These are phyloP conservation scores for Solanum arcanum DNA, from an alignment of 257 asterid species.

Conservation along the genomic window DNA sequence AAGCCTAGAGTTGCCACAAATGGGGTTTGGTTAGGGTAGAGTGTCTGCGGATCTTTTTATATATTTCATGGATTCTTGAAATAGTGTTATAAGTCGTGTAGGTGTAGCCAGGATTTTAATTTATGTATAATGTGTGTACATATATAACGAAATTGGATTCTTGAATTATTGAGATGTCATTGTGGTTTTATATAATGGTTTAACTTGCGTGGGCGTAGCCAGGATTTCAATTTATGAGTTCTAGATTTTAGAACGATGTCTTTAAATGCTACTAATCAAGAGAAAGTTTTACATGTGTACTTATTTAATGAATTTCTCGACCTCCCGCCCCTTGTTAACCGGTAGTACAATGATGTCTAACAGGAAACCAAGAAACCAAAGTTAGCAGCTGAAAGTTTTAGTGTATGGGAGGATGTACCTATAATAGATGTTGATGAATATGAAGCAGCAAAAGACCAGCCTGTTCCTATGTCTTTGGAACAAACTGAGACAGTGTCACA, in stretches of 20 bases:
- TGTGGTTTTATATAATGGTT: background rate
- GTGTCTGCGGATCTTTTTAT: background rate
- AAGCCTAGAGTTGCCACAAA: background rate
- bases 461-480: slow-evolving; percentile 67
- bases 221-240: background rate
- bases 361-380: slow-evolving; percentile 31
- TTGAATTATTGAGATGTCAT: background rate
- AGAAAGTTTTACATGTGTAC: background rate
- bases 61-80: background rate
- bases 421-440: slow-evolving; percentile 34
- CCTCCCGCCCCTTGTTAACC: background rate
- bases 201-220: background rate
- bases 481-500: slow-evolving; percentile 29
- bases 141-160: background rate
- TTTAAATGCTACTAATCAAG: background rate
- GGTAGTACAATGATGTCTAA: background rate
- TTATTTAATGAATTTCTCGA: background rate
- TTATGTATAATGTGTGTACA: background rate
- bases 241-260: background rate
- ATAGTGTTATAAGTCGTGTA: background rate
- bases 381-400: slow-evolving; percentile 7
- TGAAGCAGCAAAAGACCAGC: slow-evolving; percentile 37
- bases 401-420: slow-evolving; percentile 35
- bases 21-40: background rate
- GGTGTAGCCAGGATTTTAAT: background rate